These are phyloP conservation scores for Pseudogymnoascus sp. DNA, from an alignment of 2,329 filamentous ascomycete species.

Conservation along the genomic window DNA sequence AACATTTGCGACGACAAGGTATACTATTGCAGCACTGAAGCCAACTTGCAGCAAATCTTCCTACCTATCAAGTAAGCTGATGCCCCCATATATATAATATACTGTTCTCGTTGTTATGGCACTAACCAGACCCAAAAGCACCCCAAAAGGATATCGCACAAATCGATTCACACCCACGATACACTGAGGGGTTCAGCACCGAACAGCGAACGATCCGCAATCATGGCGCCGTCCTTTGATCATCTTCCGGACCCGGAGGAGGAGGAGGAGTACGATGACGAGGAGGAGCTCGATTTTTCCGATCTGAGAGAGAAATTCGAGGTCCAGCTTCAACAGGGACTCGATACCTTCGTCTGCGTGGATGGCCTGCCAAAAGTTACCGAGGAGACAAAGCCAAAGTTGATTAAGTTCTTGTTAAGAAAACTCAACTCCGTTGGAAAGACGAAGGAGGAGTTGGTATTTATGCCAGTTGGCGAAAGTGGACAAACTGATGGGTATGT, in stretches of 20 bases:
- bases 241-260: constrained; percentile 86
- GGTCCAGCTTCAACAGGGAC: constrained; percentile 88
- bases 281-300: constrained; percentile 90
- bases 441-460: constrained; percentile 76
- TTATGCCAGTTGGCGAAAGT: constrained; percentile 87
- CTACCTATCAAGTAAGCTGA: background rate
- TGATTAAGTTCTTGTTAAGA: constrained; percentile 91
- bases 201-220: constrained; percentile 31
- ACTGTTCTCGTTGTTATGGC: background rate
- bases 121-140: constrained; percentile 5
- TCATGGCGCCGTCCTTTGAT: constrained; percentile 90
- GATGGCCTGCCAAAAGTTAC: constrained; percentile 86
- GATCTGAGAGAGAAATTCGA: constrained; percentile 92
- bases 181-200: constrained; percentile 3
- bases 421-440: constrained; percentile 81
- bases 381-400: constrained; percentile 85
- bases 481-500: constrained; percentile 77
- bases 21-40: constrained; percentile 9
- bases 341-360: constrained; percentile 92
- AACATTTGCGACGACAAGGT: constrained; percentile 12
- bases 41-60: constrained; percentile 4
- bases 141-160: constrained; percentile 5
- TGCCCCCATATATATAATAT: constrained; percentile 4
- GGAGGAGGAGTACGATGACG: constrained; percentile 75
- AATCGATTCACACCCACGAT: constrained; percentile 4